Conservation (phyloP, 352 stramenopile genomes). For the Pythium biforme region DNA sequence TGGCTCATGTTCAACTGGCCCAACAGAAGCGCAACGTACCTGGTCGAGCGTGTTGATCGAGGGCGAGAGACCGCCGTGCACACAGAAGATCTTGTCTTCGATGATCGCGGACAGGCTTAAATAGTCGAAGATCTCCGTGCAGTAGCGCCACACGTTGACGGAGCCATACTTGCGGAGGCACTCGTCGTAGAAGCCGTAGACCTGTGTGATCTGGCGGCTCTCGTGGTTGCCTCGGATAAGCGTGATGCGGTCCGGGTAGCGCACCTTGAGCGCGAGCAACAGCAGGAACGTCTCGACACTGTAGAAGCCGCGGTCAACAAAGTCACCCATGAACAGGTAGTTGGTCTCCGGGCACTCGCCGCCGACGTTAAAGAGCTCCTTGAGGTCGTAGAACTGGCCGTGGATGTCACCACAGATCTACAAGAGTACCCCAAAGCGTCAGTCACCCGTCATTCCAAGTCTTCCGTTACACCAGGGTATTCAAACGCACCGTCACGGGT, state of each 20-base stretch:
- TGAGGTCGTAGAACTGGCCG: constrained; percentile 90
- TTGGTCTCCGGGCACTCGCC: constrained; percentile 98
- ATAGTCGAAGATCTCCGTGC: constrained; percentile 99
- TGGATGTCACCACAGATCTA: constrained; percentile 93
- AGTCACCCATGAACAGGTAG: constrained; percentile 99
- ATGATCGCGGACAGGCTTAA: constrained; percentile 98
- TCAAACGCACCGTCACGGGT: constrained; percentile 92
- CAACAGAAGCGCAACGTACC: constrained; percentile 18
- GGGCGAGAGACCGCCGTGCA: constrained; percentile 97
- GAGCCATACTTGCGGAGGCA: constrained; percentile 97
- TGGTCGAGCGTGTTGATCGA: constrained; percentile 91
- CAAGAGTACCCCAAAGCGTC: constrained; percentile 5
- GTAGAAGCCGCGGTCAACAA: constrained; percentile 99
- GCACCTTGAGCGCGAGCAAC: constrained; percentile 96
- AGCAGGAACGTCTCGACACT: constrained; percentile 99
- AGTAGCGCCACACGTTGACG: constrained; percentile 99
- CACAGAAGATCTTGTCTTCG: constrained; percentile 99
- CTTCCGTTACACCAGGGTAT: background rate
- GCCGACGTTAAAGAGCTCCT: constrained; percentile 98
- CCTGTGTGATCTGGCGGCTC: constrained; percentile 97
- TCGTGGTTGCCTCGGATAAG: constrained; percentile 99
- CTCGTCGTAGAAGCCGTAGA: constrained; percentile 99
- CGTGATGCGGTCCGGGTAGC: constrained; percentile 99
- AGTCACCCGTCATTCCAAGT: background rate
- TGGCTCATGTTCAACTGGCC: background rate